These are phyloP conservation scores for Rhizopogon salebrosus DNA, from an alignment of 768 basidiomycete genomes.

Conservation along the genomic window DNA sequence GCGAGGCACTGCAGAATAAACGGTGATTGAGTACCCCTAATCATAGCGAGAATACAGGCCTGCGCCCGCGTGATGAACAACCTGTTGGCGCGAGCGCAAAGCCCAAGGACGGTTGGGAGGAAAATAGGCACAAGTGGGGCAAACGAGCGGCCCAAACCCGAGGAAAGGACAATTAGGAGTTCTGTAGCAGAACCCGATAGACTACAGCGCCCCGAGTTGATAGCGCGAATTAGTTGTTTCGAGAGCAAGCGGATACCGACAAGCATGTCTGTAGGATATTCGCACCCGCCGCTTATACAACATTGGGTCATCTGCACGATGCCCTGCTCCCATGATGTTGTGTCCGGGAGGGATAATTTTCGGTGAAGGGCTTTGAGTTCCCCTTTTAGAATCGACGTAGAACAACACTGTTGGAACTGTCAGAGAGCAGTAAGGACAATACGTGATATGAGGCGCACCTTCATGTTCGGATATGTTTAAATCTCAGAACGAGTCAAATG, in stretches of 20 bases:
- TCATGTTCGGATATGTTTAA: slow-evolving; percentile 25
- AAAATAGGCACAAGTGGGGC: slow-evolving; percentile 62
- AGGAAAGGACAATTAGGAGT: slow-evolving; percentile 47
- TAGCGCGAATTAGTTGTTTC: slow-evolving; percentile 49
- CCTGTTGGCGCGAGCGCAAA: slow-evolving; percentile 76
- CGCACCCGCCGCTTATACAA: slow-evolving; percentile 47
- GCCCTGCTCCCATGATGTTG: slow-evolving; percentile 66
- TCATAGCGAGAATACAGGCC: slow-evolving; percentile 51
- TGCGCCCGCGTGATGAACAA: slow-evolving; percentile 66
- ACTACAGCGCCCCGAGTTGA: slow-evolving; percentile 70
- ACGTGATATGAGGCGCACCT: slow-evolving; percentile 5
- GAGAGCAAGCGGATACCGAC: slow-evolving; percentile 46
- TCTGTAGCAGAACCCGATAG: slow-evolving; percentile 66
- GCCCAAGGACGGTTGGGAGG: slow-evolving; percentile 58
- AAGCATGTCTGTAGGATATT: slow-evolving; percentile 47
- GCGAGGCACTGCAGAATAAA: slow-evolving; percentile 56
- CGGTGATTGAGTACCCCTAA: slow-evolving; percentile 65
- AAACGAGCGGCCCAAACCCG: slow-evolving; percentile 54
- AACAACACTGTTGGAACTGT: slow-evolving; percentile 26
- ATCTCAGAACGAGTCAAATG: too few species aligned
- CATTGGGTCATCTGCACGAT: slow-evolving; percentile 42
- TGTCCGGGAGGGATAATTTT: slow-evolving; percentile 47
- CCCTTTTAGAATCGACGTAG: slow-evolving; percentile 25
- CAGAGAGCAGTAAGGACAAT: background rate
- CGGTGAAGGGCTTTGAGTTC: slow-evolving; percentile 40